Evolutionary conservation across 129 eudicot genomes (phyloP).

Genomic region (Tagetes patula): DNA sequence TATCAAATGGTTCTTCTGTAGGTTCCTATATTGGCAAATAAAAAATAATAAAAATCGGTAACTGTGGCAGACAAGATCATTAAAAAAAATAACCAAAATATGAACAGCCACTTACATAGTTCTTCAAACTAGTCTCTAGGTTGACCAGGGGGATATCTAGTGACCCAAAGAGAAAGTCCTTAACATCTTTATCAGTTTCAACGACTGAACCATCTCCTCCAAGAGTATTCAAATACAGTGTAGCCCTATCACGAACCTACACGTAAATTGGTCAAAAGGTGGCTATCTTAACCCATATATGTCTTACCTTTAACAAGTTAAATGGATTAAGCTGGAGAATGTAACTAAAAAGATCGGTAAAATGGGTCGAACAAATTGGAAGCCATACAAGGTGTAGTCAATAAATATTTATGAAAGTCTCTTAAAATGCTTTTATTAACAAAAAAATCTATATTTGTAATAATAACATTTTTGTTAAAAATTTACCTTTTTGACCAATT

Average conservation of each 20-base stretch:
- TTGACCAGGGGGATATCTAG: slow-evolving; percentile 79
- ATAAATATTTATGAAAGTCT: neutral
- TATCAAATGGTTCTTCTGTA: slow-evolving; percentile 74
- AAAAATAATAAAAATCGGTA: slow-evolving; percentile 3
- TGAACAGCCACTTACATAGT: slow-evolving; percentile 57
- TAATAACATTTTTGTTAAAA: neutral
- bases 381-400: neutral
- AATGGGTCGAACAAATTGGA: neutral
- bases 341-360: neutral
- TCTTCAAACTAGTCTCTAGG: slow-evolving; percentile 85
- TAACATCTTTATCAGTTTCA: slow-evolving; percentile 85
- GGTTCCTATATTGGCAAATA: slow-evolving; percentile 55
- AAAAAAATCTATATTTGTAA: neutral
- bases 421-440: neutral
- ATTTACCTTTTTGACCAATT: neutral
- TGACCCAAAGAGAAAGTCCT: slow-evolving; percentile 85
- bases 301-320: neutral
- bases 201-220: slow-evolving; percentile 91
- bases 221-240: slow-evolving; percentile 75
- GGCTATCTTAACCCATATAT: neutral
- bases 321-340: neutral
- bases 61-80: neutral
- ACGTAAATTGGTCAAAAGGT: slow-evolving; percentile 14
- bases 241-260: slow-evolving; percentile 99
- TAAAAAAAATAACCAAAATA: no score